Evolutionary conservation across 2,329 filamentous ascomycete genomes (phyloP), one percentile per base, ranked within the genome.

Genomic region (Lachnellula arida): DNA sequence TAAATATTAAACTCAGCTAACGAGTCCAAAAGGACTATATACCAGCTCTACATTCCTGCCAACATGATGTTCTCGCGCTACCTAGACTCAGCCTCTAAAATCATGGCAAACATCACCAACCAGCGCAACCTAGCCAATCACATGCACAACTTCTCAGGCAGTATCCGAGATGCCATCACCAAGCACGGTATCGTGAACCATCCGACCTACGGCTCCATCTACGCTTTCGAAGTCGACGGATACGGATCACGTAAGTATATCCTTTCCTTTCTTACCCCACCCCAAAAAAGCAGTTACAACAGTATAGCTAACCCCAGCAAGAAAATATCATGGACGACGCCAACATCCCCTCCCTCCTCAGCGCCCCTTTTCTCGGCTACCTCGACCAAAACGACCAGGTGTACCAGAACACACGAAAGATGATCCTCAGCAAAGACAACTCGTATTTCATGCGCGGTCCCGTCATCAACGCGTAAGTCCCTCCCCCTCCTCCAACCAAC

Each of bases 1-100:
- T 17, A 7, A 15, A 19, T 43, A 2, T 28, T 4, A 15, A 17
- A 39, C 17, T 25, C 11, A 42, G 12, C 34, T 23, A 14, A 28
- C 25, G 7, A 19, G 35, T 17, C 8, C 6, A 22, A 42, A 22
- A 69, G 67, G 37, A 69, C 88, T 0, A 88, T 89, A 40, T 86
- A 91, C 58, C 90, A 93, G 68, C 93, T 91, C 71, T 85, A 95
- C 65, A 89, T 97, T 64, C 93, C 93, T 0, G 86, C 88, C 34
- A 97, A 97, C 70, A 91, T 91, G 86, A 89, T 90, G 86, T 85
- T 91, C 62, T 78, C 85, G 34, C 74, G 79, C 22, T 88, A 84
- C 63, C 77, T 91, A 3, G 73, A 74, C 11, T 74, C 76, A 0
- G 73, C 79, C 0, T 74, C 76, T 15, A 68, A 74, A 5, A 83